Base-by-base conservation (phyloP, 805 yeast genomes). In the Monosporozyma aquatica region DNA sequence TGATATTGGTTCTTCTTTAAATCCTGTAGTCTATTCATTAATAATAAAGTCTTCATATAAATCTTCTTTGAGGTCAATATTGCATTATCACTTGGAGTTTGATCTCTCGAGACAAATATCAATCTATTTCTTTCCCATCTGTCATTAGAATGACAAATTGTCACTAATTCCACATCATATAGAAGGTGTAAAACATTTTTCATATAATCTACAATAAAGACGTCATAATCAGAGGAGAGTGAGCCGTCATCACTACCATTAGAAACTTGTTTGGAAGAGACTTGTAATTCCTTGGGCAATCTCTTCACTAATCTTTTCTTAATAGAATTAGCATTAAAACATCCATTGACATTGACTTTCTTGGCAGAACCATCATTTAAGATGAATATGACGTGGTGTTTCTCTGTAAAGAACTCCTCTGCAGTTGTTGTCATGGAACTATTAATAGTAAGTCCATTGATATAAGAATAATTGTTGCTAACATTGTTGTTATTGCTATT, bases 271-370 rank as follows among this genome's bases (percentile, higher is more conserved):
- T 41, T 43, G 3, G 50, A 39, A 9, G 41, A 33, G 0, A 47
- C 51, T n/a, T 53, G 46, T 26, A 54, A 47, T 40, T 59, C 65
- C 5, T 51, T 43, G 6, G 63, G 55, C 24, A 82, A 54, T 46
- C 72, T 75, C 50, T 77, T 76, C 44, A 86, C 64, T 1, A 82
- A 77, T 49, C 78, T 80, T 41, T 76, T 69, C 58, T 83, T 85
- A 39, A 87, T 83, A 6, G 87, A 75, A 44, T 77, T 82, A 1
- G 95, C 87, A 56, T 80, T 82, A 62, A 78, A 82, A 56, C 95
- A 85, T 0, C 87, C 92, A 14, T 76, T 73, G 1, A 86, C 80
- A 52, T 81, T 80, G 33, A 86, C 77, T 42, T 72, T 70, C 50
- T 78, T 79, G 2, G 78, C 70, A 6, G 80, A 68, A 1, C 95